Conservation (phyloP, 2,329 filamentous ascomycete species). For the Parasarocladium wereldwijsianum region DNA sequence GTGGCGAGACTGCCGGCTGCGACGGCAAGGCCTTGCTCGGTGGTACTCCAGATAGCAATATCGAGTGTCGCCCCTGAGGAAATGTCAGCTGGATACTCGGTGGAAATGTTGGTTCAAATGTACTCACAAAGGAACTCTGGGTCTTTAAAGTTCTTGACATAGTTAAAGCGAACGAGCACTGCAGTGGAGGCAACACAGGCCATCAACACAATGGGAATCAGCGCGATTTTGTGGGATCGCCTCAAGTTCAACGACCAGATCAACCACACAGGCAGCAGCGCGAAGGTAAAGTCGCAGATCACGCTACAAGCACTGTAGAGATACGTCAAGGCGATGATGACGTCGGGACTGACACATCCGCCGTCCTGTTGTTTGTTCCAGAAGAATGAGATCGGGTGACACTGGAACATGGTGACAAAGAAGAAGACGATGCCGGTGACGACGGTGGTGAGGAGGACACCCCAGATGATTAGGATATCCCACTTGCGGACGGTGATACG, state of each 20-base stretch:
- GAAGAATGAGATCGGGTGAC: constrained; percentile 23
- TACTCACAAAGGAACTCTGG: constrained; percentile 28
- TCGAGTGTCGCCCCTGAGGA: constrained; percentile 19
- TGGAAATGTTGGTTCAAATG: not conserved
- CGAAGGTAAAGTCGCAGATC: constrained; percentile 34
- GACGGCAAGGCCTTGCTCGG: constrained; percentile 32
- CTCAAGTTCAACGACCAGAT: constrained; percentile 42
- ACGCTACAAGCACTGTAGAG: constrained; percentile 34
- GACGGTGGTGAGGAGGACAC: constrained; percentile 19
- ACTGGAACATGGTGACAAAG: constrained; percentile 25
- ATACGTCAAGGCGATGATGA: constrained; percentile 36
- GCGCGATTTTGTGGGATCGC: constrained; percentile 30
- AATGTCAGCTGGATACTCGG: constrained; percentile 2
- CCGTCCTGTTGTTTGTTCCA: constrained; percentile 21
- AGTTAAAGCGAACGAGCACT: constrained; percentile 25
- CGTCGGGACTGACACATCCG: constrained; percentile 21
- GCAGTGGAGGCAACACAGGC: constrained; percentile 36
- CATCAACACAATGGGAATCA: constrained; percentile 38
- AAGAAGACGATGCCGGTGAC: constrained; percentile 24
- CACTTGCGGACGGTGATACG: constrained; percentile 20
- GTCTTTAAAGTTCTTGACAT: constrained; percentile 20
- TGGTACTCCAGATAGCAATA: constrained; percentile 33
- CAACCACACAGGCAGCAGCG: constrained; percentile 36
- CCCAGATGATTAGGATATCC: constrained; percentile 21
- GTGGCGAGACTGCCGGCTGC: constrained; percentile 32